A percentile compares a stretch with the other conserved stretches of the same genome.
Evolutionary conservation across 2,329 filamentous ascomycete species (phyloP).

Genomic region (Colletotrichum navitas): DNA sequence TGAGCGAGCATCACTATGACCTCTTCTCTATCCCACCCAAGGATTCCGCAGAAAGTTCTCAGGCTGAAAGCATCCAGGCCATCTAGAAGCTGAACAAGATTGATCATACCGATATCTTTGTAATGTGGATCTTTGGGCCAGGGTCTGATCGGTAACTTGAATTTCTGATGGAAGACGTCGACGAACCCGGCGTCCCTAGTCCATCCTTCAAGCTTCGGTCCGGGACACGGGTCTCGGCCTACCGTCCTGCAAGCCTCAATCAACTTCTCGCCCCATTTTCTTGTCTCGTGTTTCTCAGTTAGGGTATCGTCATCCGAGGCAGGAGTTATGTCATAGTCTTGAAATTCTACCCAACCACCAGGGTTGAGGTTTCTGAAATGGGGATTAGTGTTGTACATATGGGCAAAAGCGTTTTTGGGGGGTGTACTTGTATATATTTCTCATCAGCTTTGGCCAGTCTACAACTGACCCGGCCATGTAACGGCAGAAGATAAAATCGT

Average conservation of each 20-base stretch:
- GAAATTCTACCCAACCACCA: constrained; percentile 63
- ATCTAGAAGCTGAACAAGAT: constrained; percentile 39
- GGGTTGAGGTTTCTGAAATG: constrained; percentile 60
- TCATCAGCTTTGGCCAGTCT: constrained; percentile 66
- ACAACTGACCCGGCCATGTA: constrained; percentile 67
- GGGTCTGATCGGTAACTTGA: constrained; percentile 50
- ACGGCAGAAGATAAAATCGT: constrained; percentile 71
- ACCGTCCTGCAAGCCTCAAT: constrained; percentile 7
- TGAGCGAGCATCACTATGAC: constrained; percentile 47
- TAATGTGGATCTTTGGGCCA: constrained; percentile 52
- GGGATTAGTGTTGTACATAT: neutral
- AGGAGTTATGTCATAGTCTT: constrained; percentile 46
- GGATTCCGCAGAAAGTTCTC: constrained; percentile 47
- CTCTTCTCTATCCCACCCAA: constrained; percentile 48
- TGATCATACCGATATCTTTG: constrained; percentile 48
- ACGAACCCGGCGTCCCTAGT: constrained; percentile 52
- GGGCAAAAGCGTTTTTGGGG: neutral
- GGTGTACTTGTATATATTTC: constrained; percentile 59
- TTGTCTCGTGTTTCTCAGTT: constrained; percentile 40
- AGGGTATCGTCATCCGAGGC: constrained; percentile 47
- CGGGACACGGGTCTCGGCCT: constrained; percentile 45
- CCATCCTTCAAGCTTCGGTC: constrained; percentile 46
- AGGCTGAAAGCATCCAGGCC: constrained; percentile 45
- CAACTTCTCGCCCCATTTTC: constrained; percentile 41
- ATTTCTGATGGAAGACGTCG: constrained; percentile 49